Evolutionary conservation across 2,329 filamentous ascomycete species (phyloP).

Genomic region (Lachnellula arida): DNA sequence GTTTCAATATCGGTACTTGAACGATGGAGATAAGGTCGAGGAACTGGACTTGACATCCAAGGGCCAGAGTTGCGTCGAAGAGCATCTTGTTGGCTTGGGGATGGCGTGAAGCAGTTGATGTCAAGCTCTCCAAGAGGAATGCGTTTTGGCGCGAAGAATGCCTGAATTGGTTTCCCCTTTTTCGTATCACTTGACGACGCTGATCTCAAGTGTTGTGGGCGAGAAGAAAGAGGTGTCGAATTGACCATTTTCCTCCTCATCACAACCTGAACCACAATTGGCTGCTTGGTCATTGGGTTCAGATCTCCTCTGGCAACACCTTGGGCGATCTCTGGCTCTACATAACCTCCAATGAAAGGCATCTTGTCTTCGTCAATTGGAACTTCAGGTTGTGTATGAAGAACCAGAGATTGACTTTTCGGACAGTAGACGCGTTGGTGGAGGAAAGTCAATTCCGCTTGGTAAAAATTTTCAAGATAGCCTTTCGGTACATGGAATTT

Average conservation of each 20-base stretch:
- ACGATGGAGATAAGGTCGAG: conserved; percentile 25
- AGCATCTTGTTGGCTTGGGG: conserved; percentile 57
- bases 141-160: conserved; percentile 61
- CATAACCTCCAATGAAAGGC: conserved; percentile 73
- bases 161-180: conserved; percentile 55
- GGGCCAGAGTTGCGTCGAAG: conserved; percentile 49
- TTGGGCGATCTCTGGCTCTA: conserved; percentile 64
- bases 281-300: conserved; percentile 82
- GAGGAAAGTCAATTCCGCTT: conserved; percentile 88
- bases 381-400: conserved; percentile 63
- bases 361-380: conserved; percentile 64
- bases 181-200: conserved; percentile 47
- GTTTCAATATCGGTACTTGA: conserved; percentile 27
- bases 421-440: conserved; percentile 96
- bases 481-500: conserved; percentile 75
- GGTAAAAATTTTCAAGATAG: conserved; percentile 75
- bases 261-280: conserved; percentile 32
- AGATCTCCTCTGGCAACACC: conserved; percentile 77
- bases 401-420: conserved; percentile 62
- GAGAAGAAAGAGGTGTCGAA: conserved; percentile 19
- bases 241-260: conserved; percentile 20
- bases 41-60: conserved; percentile 50
- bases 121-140: conserved; percentile 63
- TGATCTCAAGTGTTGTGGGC: conserved; percentile 16
- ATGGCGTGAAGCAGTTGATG: conserved; percentile 62